Evolutionary conservation across 2,329 filamentous ascomycete species (phyloP), one percentile per base, ranked within the genome.

Genomic region (Aspergillus sergii): DNA sequence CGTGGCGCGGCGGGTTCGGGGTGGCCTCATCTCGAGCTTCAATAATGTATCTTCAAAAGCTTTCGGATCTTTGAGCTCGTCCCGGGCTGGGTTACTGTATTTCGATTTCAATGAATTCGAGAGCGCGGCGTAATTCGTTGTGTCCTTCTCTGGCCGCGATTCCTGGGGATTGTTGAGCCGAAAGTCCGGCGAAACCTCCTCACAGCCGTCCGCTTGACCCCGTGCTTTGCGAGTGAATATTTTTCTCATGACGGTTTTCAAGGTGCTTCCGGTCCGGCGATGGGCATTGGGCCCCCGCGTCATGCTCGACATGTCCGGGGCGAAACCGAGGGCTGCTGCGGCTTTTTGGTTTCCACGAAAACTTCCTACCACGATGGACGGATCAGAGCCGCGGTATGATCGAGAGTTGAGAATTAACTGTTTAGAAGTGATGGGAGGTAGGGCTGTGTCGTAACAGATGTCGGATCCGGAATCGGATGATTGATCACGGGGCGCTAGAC

Each of bases 241-340:
- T 67, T 77, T 81, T 57, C 77, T 76, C 79, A 80, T 80, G n/a
- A 80, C 77, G 3, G 75, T 78, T 63, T 78, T 80, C 57, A 80
- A 61, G 2, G 79, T 78, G 60, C 78, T 80, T 11, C 75, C 78
- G 7, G 77, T 78, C 14, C 79, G 76, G 56, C 76, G 77, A 65
- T 80, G 78, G 16, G 69, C 68, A 39, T 69, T 61, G 1, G 74
- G 66, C 1, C 66, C 64, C 21, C 71, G 70, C 9, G 68, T 57
- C 16, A 69, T 59, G 14, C 66, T 72, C 30, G 73, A 68, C 28
- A 71, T 69, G 28, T 68, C 66, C 21, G 73, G 69, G 2, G 71
- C 65, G 19, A 66, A 63, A 26, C 70, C 68, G 46, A 71, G 69
- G 23, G 58, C 58, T 4, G 58, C 57, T 21, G 68, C 62, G 34